These are phyloP conservation scores for Plenodomus tracheiphilus DNA, from an alignment of 2,329 filamentous ascomycete genomes.

Conservation along the genomic window DNA sequence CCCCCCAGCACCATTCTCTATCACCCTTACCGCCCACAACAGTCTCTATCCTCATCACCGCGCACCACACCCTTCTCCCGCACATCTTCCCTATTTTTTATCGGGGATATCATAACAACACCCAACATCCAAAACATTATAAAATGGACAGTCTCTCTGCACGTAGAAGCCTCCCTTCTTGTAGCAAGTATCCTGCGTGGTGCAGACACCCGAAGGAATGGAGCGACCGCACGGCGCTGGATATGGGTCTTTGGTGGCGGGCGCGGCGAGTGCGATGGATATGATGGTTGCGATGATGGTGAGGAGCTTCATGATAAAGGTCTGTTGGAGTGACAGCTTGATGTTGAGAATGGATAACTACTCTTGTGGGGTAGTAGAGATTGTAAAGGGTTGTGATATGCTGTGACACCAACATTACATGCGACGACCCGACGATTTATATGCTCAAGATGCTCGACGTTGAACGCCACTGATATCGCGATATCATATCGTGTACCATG, in stretches of 20 bases:
- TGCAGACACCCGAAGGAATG: slow-evolving; percentile 32
- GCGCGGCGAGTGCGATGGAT: slow-evolving; percentile 19
- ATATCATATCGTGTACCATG: neutral
- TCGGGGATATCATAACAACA: slow-evolving; percentile 35
- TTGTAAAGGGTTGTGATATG: neutral
- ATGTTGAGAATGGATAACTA: neutral
- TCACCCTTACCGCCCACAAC: neutral
- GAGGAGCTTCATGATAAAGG: slow-evolving; percentile 17
- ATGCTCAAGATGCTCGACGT: slow-evolving; percentile 9
- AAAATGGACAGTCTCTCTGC: slow-evolving; percentile 36
- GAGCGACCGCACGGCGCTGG: slow-evolving; percentile 34
- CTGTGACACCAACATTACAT: neutral
- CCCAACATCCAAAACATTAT: slow-evolving; percentile 34
- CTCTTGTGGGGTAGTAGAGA: neutral
- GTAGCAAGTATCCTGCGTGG: slow-evolving; percentile 27
- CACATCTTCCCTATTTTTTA: slow-evolving; percentile 6
- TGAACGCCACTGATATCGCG: slow-evolving; percentile 11
- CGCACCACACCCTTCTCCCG: neutral
- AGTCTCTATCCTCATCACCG: neutral
- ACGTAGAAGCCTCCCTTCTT: slow-evolving; percentile 33
- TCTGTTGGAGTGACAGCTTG: neutral
- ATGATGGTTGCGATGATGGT: slow-evolving; percentile 16
- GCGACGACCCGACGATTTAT: slow-evolving; percentile 8
- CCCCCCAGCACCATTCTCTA: neutral
- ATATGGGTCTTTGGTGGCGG: slow-evolving; percentile 28